phyloP scores from a whole-genome alignment of 768 basidiomycete genomes.

The Termitomyces sp. region DNA sequence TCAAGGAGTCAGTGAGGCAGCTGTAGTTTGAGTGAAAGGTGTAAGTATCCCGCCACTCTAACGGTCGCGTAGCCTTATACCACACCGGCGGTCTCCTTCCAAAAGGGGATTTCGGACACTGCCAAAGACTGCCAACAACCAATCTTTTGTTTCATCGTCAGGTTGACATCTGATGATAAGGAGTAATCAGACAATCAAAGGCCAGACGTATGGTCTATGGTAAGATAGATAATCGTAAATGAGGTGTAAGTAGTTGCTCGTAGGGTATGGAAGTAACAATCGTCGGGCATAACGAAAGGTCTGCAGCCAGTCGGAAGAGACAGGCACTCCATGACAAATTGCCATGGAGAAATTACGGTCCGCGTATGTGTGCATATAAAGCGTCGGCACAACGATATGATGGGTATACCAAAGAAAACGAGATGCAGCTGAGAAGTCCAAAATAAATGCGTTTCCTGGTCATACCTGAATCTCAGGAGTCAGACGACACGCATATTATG shows the following conservation, averaged over 20 bases:
- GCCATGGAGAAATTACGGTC: slow-evolving; percentile 5
- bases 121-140: slow-evolving; percentile 10
- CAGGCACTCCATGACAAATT: slow-evolving; percentile 1
- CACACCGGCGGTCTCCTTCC: slow-evolving; percentile 5
- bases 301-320: no score
- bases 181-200: slow-evolving; percentile 1
- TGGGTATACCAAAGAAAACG: slow-evolving; percentile 18
- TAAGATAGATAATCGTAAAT: slow-evolving; percentile 8
- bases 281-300: slow-evolving; percentile 6
- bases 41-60: slow-evolving; percentile 12
- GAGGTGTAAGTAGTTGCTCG: slow-evolving; percentile 13
- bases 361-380: slow-evolving; percentile 4
- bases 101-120: slow-evolving; percentile 9
- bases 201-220: slow-evolving; percentile 2
- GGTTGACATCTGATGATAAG: not conserved
- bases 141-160: slow-evolving; percentile 9
- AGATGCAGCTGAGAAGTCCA: slow-evolving; percentile 7
- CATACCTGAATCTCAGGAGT: slow-evolving; percentile 13
- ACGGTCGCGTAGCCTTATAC: slow-evolving; percentile 9
- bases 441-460: not conserved
- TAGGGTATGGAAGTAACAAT: slow-evolving; percentile 15
- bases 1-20: slow-evolving; percentile 21
- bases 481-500: not conserved
- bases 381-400: slow-evolving; percentile 6
- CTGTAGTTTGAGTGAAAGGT: slow-evolving; percentile 13